Evolutionary conservation across 2,329 filamentous ascomycete species (phyloP).

Genomic region (Colletotrichum trifolii): DNA sequence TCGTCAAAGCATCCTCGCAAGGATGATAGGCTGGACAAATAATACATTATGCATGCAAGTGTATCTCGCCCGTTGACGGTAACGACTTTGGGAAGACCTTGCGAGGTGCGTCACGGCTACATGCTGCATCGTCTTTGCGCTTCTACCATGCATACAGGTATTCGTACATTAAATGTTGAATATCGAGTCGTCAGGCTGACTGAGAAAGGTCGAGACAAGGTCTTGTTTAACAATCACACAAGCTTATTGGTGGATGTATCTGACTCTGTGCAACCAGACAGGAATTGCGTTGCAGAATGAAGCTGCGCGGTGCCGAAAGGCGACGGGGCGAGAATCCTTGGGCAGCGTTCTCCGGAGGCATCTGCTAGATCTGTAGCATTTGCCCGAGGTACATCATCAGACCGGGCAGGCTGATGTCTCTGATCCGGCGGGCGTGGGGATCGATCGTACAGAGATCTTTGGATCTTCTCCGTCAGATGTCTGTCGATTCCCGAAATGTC

Average conservation of each 20-base stretch:
- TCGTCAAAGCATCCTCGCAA: background rate
- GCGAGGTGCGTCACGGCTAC: constrained; percentile 16
- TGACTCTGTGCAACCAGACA: background rate
- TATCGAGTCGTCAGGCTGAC: background rate
- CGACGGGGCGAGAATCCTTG: background rate
- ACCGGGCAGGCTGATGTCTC: constrained; percentile 13
- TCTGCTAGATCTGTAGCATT: constrained; percentile 10
- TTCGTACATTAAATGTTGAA: background rate
- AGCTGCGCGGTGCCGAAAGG: background rate
- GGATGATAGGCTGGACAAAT: constrained; percentile 3
- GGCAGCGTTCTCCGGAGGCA: background rate
- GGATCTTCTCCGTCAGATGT: too few relatives aligned
- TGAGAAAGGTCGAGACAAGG: background rate
- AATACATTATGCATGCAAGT: background rate
- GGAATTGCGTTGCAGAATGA: background rate
- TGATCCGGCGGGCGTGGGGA: constrained; percentile 27
- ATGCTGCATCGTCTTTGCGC: constrained; percentile 21
- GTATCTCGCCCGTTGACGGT: background rate
- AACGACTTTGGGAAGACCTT: constrained; percentile 20
- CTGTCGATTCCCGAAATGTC: constrained; percentile 20
- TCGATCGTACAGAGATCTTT: constrained; percentile 29
- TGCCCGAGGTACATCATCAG: background rate
- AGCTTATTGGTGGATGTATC: constrained; percentile 23
- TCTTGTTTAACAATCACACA: background rate
- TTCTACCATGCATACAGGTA: background rate